Conservation (phyloP, 345 rosid genomes). For the Salix arbutifolia region DNA sequence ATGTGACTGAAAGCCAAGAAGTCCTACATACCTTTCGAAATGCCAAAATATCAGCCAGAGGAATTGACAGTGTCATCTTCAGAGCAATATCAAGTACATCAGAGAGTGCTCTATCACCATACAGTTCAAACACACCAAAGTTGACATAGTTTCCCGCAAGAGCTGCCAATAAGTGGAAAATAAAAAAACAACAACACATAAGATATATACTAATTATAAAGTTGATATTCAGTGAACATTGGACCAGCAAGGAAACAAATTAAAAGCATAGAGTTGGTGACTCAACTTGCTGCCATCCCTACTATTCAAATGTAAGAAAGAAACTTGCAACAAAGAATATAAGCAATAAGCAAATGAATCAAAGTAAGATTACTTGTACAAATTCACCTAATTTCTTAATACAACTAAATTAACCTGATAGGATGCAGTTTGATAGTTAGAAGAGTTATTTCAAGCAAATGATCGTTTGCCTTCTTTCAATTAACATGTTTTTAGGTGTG, state of each 20-base stretch:
- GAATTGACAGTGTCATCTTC: slow-evolving; percentile 88
- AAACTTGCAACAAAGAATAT: neutral
- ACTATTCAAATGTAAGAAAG: neutral
- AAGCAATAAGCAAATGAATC: neutral
- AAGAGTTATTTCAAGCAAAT: neutral
- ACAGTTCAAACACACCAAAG: slow-evolving; percentile 95
- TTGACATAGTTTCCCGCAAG: slow-evolving; percentile 90
- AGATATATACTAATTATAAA: neutral
- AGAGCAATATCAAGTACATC: slow-evolving; percentile 89
- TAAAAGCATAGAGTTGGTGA: neutral
- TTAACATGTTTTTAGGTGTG: too few species aligned
- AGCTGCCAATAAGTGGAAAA: slow-evolving; percentile 50
- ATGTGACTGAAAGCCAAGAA: neutral
- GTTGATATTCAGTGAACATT: neutral
- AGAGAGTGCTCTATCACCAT: slow-evolving; percentile 95
- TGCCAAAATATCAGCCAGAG: slow-evolving; percentile 86
- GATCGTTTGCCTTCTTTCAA: too few species aligned
- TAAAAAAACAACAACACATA: slow-evolving; percentile 7
- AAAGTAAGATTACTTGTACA: neutral
- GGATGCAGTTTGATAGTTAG: neutral
- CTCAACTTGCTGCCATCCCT: neutral
- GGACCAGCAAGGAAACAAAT: neutral
- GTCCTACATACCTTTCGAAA: slow-evolving; percentile 68
- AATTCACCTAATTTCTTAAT: neutral
- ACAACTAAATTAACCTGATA: neutral